A percentile compares a stretch with the other conserved stretches of the same genome.
These are phyloP conservation scores for Wakefieldia striispora DNA, from an alignment of 768 basidiomycete species.

Conservation along the genomic window DNA sequence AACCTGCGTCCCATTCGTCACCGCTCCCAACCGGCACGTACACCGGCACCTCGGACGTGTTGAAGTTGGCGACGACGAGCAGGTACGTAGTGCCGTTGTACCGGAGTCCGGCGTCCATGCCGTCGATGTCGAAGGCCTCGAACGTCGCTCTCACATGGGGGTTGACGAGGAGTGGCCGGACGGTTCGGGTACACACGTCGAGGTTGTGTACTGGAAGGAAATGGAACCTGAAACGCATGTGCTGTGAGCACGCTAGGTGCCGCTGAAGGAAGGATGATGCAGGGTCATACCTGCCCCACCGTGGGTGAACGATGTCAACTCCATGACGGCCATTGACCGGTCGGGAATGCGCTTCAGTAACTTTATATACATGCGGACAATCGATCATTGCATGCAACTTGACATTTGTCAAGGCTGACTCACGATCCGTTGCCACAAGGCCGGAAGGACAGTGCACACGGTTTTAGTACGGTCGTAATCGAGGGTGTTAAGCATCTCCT, in stretches of 20 bases:
- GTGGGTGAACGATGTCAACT: slow-evolving; percentile 24
- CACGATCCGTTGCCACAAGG: slow-evolving; percentile 55
- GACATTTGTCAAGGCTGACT: not conserved
- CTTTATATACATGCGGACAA: slow-evolving; percentile 5
- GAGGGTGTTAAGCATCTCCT: slow-evolving; percentile 53
- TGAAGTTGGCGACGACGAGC: slow-evolving; percentile 19
- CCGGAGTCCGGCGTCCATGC: slow-evolving; percentile 27
- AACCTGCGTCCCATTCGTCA: slow-evolving; percentile 20
- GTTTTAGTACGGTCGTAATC: slow-evolving; percentile 66
- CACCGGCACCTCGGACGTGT: not conserved
- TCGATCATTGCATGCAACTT: not conserved
- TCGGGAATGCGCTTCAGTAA: slow-evolving; percentile 29
- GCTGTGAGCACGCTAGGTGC: not conserved
- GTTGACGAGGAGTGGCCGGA: slow-evolving; percentile 26
- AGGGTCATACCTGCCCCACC: slow-evolving; percentile 21
- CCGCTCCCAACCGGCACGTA: slow-evolving; percentile 14
- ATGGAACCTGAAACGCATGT: slow-evolving; percentile 22
- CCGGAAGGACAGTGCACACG: slow-evolving; percentile 79
- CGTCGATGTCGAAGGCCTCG: slow-evolving; percentile 6
- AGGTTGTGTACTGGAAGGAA: slow-evolving; percentile 28
- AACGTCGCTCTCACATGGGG: slow-evolving; percentile 1
- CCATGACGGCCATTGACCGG: slow-evolving; percentile 23
- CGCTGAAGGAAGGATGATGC: not conserved
- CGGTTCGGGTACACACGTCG: slow-evolving; percentile 1
- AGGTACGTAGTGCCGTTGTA: slow-evolving; percentile 21